phyloP scores from a whole-genome alignment of 129 eudicot species.

The Logfia minima region DNA sequence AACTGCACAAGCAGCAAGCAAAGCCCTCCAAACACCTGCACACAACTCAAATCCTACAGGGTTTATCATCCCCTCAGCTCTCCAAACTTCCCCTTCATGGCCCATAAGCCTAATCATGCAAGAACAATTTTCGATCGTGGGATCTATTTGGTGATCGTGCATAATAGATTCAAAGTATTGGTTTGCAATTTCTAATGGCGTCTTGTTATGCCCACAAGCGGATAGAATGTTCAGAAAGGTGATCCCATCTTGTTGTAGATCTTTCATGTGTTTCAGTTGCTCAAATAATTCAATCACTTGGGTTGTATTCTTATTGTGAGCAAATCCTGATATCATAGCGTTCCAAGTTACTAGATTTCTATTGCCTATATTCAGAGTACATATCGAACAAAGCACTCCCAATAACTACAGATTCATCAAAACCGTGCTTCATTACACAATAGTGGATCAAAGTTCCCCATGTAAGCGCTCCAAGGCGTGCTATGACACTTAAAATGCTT shows the following conservation, averaged over 20 bases:
- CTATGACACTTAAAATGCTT: slow-evolving; percentile 68
- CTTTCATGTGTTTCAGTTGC: slow-evolving; percentile 36
- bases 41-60: slow-evolving; percentile 49
- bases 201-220: slow-evolving; percentile 68
- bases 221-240: slow-evolving; percentile 64
- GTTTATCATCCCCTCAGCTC: slow-evolving; percentile 56
- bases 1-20: slow-evolving; percentile 65
- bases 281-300: slow-evolving; percentile 58
- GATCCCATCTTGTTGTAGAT: slow-evolving; percentile 63
- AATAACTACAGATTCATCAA: slow-evolving; percentile 51
- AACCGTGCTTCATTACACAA: slow-evolving; percentile 45
- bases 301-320: slow-evolving; percentile 55
- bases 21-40: slow-evolving; percentile 69
- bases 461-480: slow-evolving; percentile 44
- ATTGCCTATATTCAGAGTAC: slow-evolving; percentile 73
- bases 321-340: slow-evolving; percentile 66
- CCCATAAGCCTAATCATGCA: slow-evolving; percentile 73
- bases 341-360: slow-evolving; percentile 80
- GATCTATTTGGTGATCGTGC: slow-evolving; percentile 45
- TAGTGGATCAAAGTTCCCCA: slow-evolving; percentile 72
- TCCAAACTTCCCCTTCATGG: slow-evolving; percentile 57
- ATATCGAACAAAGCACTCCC: slow-evolving; percentile 72
- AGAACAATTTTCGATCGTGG: slow-evolving; percentile 68
- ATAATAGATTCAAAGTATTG: slow-evolving; percentile 59
- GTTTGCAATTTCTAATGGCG: slow-evolving; percentile 50